A percentile compares a stretch with the other conserved stretches of the same genome.
Evolutionary conservation across 306 rosid species (phyloP).

Genomic region (Malus fusca): DNA sequence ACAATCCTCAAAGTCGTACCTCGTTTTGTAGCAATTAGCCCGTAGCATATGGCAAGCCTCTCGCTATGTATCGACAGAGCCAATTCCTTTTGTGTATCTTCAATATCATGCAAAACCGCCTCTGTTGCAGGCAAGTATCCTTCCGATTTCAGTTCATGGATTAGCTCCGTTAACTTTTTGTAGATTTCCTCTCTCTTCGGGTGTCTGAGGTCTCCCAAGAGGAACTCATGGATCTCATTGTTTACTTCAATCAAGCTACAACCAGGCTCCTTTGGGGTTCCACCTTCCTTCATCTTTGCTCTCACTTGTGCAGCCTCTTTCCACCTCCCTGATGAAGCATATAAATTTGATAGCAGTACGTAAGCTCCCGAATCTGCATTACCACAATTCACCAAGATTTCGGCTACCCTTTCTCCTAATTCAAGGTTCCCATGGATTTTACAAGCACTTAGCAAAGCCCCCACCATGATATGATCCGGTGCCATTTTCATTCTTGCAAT

Average conservation of each 20-base stretch:
- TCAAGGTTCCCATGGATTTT: slow-evolving; percentile 31
- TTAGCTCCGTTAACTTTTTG: slow-evolving; percentile 27
- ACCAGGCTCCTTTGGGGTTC: slow-evolving; percentile 40
- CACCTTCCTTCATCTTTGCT: slow-evolving; percentile 33
- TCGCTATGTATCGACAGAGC: slow-evolving; percentile 43
- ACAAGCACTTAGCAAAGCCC: slow-evolving; percentile 44
- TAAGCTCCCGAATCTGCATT: slow-evolving; percentile 37
- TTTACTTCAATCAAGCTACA: slow-evolving; percentile 48
- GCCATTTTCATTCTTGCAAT: slow-evolving; percentile 16
- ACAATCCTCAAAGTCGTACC: slow-evolving; percentile 29
- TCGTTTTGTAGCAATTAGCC: slow-evolving; percentile 33
- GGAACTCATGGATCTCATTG: slow-evolving; percentile 39
- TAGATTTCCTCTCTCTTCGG: slow-evolving; percentile 31
- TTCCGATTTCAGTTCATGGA: slow-evolving; percentile 20
- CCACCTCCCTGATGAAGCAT: slow-evolving; percentile 41
- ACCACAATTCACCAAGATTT: slow-evolving; percentile 22
- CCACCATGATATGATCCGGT: slow-evolving; percentile 38
- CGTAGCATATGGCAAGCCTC: slow-evolving; percentile 44
- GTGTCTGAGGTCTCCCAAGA: slow-evolving; percentile 40
- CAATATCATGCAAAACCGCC: slow-evolving; percentile 33
- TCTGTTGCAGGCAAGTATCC: slow-evolving; percentile 35
- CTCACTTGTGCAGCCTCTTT: slow-evolving; percentile 21
- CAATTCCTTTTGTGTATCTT: slow-evolving; percentile 31
- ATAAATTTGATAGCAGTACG: slow-evolving; percentile 31
- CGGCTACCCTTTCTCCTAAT: slow-evolving; percentile 36